Conservation (phyloP, 306 rosid species). For the Corylus americana region DNA sequence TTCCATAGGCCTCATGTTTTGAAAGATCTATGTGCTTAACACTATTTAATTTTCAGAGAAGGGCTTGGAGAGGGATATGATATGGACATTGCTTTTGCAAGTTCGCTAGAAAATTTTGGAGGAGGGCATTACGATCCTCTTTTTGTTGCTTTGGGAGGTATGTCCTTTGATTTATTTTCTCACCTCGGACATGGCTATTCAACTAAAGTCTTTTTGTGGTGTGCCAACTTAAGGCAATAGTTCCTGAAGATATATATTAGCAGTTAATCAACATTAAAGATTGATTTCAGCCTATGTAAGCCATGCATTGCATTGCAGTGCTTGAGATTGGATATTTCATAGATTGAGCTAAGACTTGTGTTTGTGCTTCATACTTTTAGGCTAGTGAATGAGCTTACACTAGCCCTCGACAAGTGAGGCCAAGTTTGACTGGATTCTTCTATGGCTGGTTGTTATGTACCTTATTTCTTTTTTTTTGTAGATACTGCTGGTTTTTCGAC, state of each 20-base stretch:
- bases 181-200: conserved; percentile 6
- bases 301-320: neutral
- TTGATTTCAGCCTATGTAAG: conserved; percentile 10
- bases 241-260: conserved; percentile 13
- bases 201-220: neutral
- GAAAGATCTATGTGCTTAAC: conserved; percentile 12
- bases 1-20: conserved; percentile 14
- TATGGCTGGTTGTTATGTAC: conserved; percentile 1
- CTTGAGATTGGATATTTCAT: conserved; percentile 5
- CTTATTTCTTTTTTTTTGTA: conserved; percentile 15
- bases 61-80: conserved; percentile 92
- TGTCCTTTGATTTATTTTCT: conserved; percentile 15
- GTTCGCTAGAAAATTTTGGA: conserved; percentile 84
- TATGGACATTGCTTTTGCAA: conserved; percentile 85
- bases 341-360: neutral
- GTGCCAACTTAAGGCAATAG: conserved; percentile 17
- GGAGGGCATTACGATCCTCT: conserved; percentile 93
- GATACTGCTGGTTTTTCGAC: conserved; percentile 18
- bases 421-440: conserved; percentile 23
- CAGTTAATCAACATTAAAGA: conserved; percentile 20
- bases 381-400: conserved; percentile 11
- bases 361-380: conserved; percentile 10
- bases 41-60: conserved; percentile 55
- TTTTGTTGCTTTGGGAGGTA: conserved; percentile 94
- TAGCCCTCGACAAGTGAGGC: conserved; percentile 19